Evolutionary conservation across 2,329 filamentous ascomycete genomes (phyloP), one percentile per base, ranked within the genome.

Genomic region (Botryotinia convoluta): DNA sequence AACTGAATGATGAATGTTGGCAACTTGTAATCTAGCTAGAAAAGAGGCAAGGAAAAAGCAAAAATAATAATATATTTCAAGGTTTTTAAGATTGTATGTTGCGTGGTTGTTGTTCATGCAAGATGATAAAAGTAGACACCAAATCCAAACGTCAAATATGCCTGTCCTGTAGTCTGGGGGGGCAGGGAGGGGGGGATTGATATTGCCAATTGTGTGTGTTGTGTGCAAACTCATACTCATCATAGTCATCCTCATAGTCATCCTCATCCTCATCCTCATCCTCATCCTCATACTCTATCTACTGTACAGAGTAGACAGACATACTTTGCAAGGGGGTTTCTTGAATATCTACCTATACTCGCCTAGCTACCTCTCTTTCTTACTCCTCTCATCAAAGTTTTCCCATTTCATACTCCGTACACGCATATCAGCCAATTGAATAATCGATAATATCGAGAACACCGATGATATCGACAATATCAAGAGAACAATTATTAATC

Each of bases 101-200:
- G 16, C 26, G 35, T 68, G 22, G 18, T 68, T 42, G 65, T 26
- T 54, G 26, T 51, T 67, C 35, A 67, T 67, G 64, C 64, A 67
- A 67, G 45, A n/a, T 51, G 63, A 39, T 54, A 29, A 26, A 54
- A 29, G n/a, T 65, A 65, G 44, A 20, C n/a, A 54, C 26, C 45
- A 42, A 54, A 54, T 42, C 48, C 48, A n/a, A n/a, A n/a, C 2
- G n/a, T 32, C 45, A 42, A 54, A 54, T 42, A 54, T 35, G 45
- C 64, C 35, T 57, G 51, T 54, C 22, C 35, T 18, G 48, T 18
- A 22, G 64, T 68, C 48, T 68, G 26, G 26, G 22, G 44, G 22
- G 48, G 48, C 26, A n/a, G 48, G 48, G 26, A 54, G 12, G 48
- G n/a, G 37, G 45, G 14, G 16, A 1, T 22, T 32, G 48, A 20